Conservation (phyloP, 345 rosid species). For the Geranium rotundifolium region DNA sequence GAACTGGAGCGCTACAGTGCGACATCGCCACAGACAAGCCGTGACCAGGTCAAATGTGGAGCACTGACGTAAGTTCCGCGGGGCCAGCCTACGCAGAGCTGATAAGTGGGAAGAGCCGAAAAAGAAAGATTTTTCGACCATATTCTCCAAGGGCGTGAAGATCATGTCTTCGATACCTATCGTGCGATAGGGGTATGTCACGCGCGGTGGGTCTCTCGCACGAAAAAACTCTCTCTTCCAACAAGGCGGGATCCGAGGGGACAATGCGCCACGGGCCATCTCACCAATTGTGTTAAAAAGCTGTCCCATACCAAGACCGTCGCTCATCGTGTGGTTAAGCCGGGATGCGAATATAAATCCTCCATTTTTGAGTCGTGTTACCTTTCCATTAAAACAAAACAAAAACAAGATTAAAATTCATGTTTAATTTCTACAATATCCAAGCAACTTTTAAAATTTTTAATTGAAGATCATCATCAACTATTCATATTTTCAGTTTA, state of each 20-base stretch:
- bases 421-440: too few species aligned
- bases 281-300: conserved; percentile 8
- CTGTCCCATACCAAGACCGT: background rate
- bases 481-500: too few species aligned
- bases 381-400: too few species aligned
- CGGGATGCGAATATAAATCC: conserved; percentile 8
- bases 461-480: too few species aligned
- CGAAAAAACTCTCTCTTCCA: conserved; percentile 10
- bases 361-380: conserved; percentile 11
- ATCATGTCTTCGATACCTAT: too few species aligned
- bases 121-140: conserved; percentile 7
- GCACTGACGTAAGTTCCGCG: conserved; percentile 4
- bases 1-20: conserved; percentile 9
- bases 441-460: too few species aligned
- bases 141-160: too few species aligned
- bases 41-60: conserved; percentile 14
- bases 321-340: conserved; percentile 9
- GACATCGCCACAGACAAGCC: conserved; percentile 21
- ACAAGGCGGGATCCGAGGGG: background rate
- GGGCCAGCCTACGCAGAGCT: conserved; percentile 2
- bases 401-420: too few species aligned
- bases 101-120: conserved; percentile 9
- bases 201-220: conserved; percentile 8
- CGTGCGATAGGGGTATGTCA: conserved; percentile 2
- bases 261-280: background rate